These are phyloP conservation scores for Trichophaea hybrida DNA, from an alignment of 2,329 filamentous ascomycete species.

Conservation along the genomic window DNA sequence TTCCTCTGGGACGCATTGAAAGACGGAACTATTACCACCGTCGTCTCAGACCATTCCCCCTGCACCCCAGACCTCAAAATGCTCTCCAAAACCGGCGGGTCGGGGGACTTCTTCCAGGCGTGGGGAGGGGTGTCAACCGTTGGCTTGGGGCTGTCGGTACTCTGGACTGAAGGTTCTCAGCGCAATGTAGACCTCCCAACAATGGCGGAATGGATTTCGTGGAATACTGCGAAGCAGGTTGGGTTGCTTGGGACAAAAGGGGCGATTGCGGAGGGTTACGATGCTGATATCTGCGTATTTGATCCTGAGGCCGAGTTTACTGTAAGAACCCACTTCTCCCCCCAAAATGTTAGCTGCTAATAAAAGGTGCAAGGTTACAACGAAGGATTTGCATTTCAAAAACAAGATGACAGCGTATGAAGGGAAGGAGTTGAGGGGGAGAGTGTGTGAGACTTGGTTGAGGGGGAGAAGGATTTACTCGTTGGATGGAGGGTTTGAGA, in stretches of 20 bases:
- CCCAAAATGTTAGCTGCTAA: constrained; percentile 2
- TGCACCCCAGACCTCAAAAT: constrained; percentile 92
- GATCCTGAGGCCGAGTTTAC: constrained; percentile 70
- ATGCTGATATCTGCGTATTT: constrained; percentile 85
- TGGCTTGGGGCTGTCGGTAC: constrained; percentile 77
- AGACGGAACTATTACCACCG: constrained; percentile 73
- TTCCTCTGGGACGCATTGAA: constrained; percentile 71
- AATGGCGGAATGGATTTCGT: constrained; percentile 70
- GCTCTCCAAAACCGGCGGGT: constrained; percentile 29
- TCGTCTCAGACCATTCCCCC: constrained; percentile 91
- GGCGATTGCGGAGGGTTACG: constrained; percentile 63
- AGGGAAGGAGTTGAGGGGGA: constrained; percentile 59
- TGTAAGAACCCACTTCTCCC: constrained; percentile 38
- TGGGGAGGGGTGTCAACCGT: constrained; percentile 96
- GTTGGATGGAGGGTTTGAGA: constrained; percentile 46
- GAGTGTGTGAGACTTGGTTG: constrained; percentile 75
- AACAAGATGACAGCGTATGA: constrained; percentile 89
- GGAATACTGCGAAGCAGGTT: constrained; percentile 77
- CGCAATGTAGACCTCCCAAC: constrained; percentile 52
- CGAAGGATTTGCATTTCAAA: constrained; percentile 77
- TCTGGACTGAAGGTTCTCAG: constrained; percentile 61
- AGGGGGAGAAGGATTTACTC: constrained; percentile 62
- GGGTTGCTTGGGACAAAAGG: constrained; percentile 71
- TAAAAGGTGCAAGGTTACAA: constrained; percentile 31
- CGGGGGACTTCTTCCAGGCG: constrained; percentile 83